Evolutionary conservation across 192 early-diverging fungal genomes (phyloP).

Genomic region (Mortierella hygrophila): DNA sequence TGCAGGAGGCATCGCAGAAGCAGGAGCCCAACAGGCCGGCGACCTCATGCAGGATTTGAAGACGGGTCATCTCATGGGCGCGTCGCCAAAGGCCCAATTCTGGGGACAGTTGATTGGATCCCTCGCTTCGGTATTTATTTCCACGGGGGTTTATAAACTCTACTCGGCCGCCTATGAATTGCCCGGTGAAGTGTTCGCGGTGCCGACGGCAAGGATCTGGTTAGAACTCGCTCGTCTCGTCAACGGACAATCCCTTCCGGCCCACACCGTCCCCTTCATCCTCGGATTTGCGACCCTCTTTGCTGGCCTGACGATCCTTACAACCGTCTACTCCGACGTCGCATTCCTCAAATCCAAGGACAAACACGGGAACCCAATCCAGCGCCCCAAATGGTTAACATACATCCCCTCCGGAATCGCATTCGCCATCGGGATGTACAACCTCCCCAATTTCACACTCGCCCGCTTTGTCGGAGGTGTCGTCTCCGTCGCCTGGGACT

Average conservation of each 20-base stretch:
- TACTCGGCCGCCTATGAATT: slow-evolving; percentile 80
- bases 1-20: slow-evolving; percentile 83
- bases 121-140: slow-evolving; percentile 76
- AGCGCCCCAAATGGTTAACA: slow-evolving; percentile 53
- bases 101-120: slow-evolving; percentile 86
- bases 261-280: slow-evolving; percentile 72
- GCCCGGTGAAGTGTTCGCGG: slow-evolving; percentile 76
- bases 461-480: slow-evolving; percentile 76
- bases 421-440: slow-evolving; percentile 87
- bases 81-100: slow-evolving; percentile 89
- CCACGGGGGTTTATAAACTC: slow-evolving; percentile 76
- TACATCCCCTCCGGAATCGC: slow-evolving; percentile 80
- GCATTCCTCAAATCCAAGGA: slow-evolving; percentile 27
- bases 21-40: slow-evolving; percentile 62
- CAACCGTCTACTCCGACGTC: slow-evolving; percentile 45
- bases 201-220: slow-evolving; percentile 83
- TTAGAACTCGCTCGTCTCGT: slow-evolving; percentile 82
- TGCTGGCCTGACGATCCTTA: slow-evolving; percentile 58
- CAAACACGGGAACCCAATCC: slow-evolving; percentile 31
- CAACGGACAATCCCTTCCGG: slow-evolving; percentile 79
- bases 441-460: slow-evolving; percentile 81
- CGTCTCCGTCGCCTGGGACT: slow-evolving; percentile 62
- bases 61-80: slow-evolving; percentile 86
- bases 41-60: slow-evolving; percentile 86
- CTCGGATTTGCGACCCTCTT: slow-evolving; percentile 68